phyloP scores from a whole-genome alignment of 768 basidiomycete species.

The Auriscalpium microsporum region DNA sequence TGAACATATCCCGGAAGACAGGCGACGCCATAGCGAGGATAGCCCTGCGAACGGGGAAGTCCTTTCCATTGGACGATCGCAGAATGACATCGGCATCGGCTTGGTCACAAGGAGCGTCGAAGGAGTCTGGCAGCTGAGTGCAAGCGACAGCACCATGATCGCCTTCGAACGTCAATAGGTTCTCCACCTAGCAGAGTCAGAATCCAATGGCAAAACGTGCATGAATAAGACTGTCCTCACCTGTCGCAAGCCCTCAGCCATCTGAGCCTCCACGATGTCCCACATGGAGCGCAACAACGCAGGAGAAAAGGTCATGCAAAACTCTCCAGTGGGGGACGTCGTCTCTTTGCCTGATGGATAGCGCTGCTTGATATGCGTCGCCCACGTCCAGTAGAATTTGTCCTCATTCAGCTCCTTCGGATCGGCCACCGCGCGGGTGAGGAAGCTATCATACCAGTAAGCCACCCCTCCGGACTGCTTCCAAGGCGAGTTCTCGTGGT shows the following conservation, averaged over 20 bases:
- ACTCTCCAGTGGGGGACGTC: no score
- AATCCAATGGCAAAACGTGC: neutral
- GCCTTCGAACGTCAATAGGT: neutral
- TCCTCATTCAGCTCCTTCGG: neutral
- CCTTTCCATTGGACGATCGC: slow-evolving; percentile 3
- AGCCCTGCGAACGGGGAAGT: slow-evolving; percentile 9
- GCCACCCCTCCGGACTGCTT: neutral
- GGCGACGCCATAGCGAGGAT: slow-evolving; percentile 10
- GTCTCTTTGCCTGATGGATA: no score
- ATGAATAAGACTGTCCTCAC: neutral
- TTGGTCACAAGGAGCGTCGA: neutral
- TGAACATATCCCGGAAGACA: slow-evolving; percentile 14
- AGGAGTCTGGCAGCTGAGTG: neutral
- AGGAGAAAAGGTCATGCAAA: no score
- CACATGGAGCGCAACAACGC: no score
- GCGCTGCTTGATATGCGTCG: no score
- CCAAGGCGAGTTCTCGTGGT: neutral
- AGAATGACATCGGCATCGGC: slow-evolving; percentile 7
- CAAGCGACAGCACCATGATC: neutral
- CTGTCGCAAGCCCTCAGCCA: no score
- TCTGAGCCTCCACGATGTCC: no score
- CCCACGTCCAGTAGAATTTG: neutral
- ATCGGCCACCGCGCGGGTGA: neutral
- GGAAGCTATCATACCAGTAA: neutral
- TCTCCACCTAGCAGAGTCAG: neutral